These are phyloP conservation scores for Sugiyamaella floridensis DNA, from an alignment of 805 yeast genomes.

Conservation along the genomic window DNA sequence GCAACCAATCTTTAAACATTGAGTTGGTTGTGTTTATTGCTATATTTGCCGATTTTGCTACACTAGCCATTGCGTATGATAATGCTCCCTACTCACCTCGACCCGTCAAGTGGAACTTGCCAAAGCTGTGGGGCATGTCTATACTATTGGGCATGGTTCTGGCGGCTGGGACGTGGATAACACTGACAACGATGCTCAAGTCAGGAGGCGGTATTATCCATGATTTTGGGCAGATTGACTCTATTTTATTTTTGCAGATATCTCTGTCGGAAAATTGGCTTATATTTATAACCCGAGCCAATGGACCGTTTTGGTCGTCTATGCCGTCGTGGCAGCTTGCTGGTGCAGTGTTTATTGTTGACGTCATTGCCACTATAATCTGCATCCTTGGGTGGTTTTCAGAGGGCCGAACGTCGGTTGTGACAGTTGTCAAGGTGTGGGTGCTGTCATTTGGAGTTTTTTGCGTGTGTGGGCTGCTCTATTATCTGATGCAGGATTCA, in stretches of 20 bases:
- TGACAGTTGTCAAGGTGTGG: conserved; percentile 91
- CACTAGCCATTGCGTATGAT: conserved; percentile 78
- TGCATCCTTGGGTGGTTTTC: conserved; percentile 96
- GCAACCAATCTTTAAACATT: conserved; percentile 79
- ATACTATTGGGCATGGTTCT: conserved; percentile 59
- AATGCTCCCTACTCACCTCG: conserved; percentile 90
- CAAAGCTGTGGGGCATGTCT: conserved; percentile 85
- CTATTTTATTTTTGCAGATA: conserved; percentile 89
- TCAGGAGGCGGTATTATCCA: conserved; percentile 88
- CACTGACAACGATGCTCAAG: conserved; percentile 88
- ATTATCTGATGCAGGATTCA: conserved; percentile 76
- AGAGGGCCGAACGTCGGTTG: conserved; percentile 94
- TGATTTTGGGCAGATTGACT: conserved; percentile 90
- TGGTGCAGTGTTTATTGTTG: conserved; percentile 89
- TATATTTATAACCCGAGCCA: conserved; percentile 93
- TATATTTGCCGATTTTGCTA: conserved; percentile 81
- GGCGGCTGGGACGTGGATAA: conserved; percentile 84
- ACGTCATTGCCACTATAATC: conserved; percentile 87
- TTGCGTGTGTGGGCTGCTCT: conserved; percentile 94
- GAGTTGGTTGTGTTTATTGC: conserved; percentile 94
- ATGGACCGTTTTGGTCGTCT: conserved; percentile 98
- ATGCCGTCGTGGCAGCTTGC: conserved; percentile 93
- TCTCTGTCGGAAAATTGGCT: conserved; percentile 96
- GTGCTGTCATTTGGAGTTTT: conserved; percentile 94
- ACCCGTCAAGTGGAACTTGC: conserved; percentile 96